Evolutionary conservation across 441 rosid species (phyloP).

Genomic region (Arabidopsis hybrid): DNA sequence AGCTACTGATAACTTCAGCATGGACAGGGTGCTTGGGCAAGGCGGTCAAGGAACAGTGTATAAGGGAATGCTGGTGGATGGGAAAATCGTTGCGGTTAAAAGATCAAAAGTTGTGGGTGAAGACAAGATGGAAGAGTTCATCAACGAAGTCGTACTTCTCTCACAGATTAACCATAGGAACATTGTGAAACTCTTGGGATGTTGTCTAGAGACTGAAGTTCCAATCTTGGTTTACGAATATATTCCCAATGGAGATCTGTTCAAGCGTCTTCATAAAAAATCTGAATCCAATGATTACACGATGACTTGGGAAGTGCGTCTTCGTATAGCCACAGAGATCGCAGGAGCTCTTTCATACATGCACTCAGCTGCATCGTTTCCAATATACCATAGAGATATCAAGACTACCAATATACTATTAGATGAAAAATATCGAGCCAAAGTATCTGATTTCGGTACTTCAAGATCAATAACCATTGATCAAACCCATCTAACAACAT

Average conservation of each 20-base stretch:
- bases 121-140: no score
- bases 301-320: constrained; percentile 42
- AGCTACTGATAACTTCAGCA: constrained; percentile 49
- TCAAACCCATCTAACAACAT: constrained; percentile 47
- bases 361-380: constrained; percentile 40
- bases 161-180: constrained; percentile 34
- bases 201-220: constrained; percentile 42
- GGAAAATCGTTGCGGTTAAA: no score
- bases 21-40: constrained; percentile 44
- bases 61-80: no score
- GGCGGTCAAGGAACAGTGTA: constrained; percentile 42
- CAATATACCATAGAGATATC: constrained; percentile 41
- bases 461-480: constrained; percentile 38
- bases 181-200: constrained; percentile 44
- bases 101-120: no score
- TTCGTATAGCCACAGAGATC: constrained; percentile 20
- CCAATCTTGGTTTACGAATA: constrained; percentile 44
- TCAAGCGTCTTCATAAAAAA: constrained; percentile 29
- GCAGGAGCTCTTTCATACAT: constrained; percentile 28
- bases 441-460: constrained; percentile 43
- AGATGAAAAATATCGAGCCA: constrained; percentile 30
- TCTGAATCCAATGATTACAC: constrained; percentile 31
- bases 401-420: constrained; percentile 39
- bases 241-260: constrained; percentile 34
- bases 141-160: constrained; percentile 21